Evolutionary conservation across 2,329 filamentous ascomycete genomes (phyloP), one percentile per base, ranked within the genome.

Genomic region (Hypoxylon sp.): DNA sequence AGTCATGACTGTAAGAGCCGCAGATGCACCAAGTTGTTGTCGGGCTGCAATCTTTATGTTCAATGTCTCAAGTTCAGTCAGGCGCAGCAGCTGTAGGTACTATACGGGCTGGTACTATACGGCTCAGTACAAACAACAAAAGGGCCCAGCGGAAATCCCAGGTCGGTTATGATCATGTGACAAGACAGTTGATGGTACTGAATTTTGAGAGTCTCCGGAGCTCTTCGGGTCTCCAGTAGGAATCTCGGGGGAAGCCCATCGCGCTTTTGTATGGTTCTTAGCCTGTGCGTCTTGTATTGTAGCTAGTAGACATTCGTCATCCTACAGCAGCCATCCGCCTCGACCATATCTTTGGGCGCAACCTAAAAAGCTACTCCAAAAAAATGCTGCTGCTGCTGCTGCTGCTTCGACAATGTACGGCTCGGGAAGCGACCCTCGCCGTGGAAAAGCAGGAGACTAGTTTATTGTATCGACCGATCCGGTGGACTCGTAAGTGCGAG

Each of bases 401-500:
- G 9, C 21, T 25, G 46, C 45, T 23, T 35, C 38, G 17, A 42
- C 36, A 42, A 42, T 55, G 46, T 47, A 57, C 40, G 34, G 41
- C 48, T 49, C 42, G 38, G 57, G 37, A 47, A 60, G 38, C 46
- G 45, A 43, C 29, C 34, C 41, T 59, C 45, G 53, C 49, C 41
- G 44, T 45, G 26, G n/a, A 25, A 40, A 56, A 47, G 52, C 50
- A 53, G 31, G 36, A 54, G 46, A 49, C 54, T 55, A 55, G 55
- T 60, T 43, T 51, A 53, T 54, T 56, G 61, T 63, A 61, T 64
- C 60, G 63, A 59, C 63, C 59, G 60, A 64, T 65, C 56, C 47
- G 53, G 61, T 54, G 58, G 57, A 58, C 61, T 62, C 56, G 54
- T 51, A 50, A 55, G 59, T 55, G 51, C 38, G 46, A 60, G 49